Evolutionary conservation across 2,329 filamentous ascomycete species (phyloP).

Genomic region (Hypoxylon sp.): DNA sequence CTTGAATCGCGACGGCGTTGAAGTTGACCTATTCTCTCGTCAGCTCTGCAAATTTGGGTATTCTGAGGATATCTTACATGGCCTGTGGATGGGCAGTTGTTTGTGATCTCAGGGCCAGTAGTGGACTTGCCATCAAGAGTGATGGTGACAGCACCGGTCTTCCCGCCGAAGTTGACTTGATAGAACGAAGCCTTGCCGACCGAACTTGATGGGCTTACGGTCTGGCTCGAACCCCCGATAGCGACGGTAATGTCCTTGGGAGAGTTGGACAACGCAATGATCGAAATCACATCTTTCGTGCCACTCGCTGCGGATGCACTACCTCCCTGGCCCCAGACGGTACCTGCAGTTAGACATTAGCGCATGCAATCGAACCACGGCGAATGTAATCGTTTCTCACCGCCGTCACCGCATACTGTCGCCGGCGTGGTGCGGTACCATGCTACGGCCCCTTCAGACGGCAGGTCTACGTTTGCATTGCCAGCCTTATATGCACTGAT

Average conservation of each 20-base stretch:
- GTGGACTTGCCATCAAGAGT: constrained; percentile 56
- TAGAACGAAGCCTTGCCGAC: constrained; percentile 56
- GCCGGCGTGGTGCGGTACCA: constrained; percentile 53
- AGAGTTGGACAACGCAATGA: constrained; percentile 57
- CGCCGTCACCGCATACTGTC: constrained; percentile 56
- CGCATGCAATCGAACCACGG: background rate
- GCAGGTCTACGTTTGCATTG: constrained; percentile 51
- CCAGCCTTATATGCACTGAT: constrained; percentile 66
- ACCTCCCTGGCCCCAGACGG: constrained; percentile 59
- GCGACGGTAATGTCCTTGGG: constrained; percentile 56
- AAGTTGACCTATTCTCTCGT: constrained; percentile 53
- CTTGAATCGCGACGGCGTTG: constrained; percentile 56
- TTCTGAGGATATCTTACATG: constrained; percentile 44
- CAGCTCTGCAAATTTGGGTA: constrained; percentile 15
- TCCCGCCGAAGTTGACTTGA: constrained; percentile 57
- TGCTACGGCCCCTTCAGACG: constrained; percentile 49
- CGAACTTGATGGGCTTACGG: constrained; percentile 52
- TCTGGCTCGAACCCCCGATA: constrained; percentile 56
- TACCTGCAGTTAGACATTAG: constrained; percentile 50
- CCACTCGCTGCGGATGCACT: constrained; percentile 55
- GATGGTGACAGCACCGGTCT: constrained; percentile 59
- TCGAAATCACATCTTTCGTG: constrained; percentile 62
- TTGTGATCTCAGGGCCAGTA: constrained; percentile 58
- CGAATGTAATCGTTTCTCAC: constrained; percentile 49
- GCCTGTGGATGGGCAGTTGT: constrained; percentile 52